phyloP scores from a whole-genome alignment of 495 filamentous ascomycete species.

The Oleoguttula mirabilis region DNA sequence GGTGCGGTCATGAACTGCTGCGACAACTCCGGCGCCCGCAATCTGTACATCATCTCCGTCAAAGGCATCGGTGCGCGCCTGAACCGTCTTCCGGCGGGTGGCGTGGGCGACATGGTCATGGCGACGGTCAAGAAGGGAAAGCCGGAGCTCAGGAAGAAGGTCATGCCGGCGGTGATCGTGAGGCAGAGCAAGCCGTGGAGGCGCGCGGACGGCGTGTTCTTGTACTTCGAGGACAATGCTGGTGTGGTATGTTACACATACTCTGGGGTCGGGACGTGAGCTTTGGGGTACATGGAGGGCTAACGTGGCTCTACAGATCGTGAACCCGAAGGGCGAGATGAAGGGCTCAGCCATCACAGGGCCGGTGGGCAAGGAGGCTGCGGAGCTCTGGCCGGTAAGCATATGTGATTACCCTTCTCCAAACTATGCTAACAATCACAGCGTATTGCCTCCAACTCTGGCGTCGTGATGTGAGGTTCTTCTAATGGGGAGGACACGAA shows the following conservation, averaged over 20 bases:
- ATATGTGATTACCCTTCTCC: constrained; percentile 11
- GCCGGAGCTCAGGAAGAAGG: constrained; percentile 98
- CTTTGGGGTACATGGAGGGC: neutral
- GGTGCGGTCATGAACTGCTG: constrained; percentile 94
- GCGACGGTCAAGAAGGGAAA: constrained; percentile 99
- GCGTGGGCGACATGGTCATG: constrained; percentile 99
- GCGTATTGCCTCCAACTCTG: constrained; percentile 99
- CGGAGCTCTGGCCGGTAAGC: constrained; percentile 94
- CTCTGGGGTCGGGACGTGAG: no score
- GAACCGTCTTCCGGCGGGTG: constrained; percentile 92
- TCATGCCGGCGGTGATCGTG: constrained; percentile 97
- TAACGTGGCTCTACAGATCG: constrained; percentile 52
- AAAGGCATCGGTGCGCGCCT: constrained; percentile 97
- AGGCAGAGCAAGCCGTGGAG: constrained; percentile 99
- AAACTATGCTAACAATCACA: constrained; percentile 26
- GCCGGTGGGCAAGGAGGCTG: constrained; percentile 98
- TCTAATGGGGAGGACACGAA: no score
- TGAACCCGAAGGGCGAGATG: constrained; percentile 99
- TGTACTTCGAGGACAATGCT: constrained; percentile 99
- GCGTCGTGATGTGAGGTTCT: constrained; percentile 99
- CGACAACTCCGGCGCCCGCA: constrained; percentile 97
- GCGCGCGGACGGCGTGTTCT: constrained; percentile 89
- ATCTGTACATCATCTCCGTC: constrained; percentile 99
- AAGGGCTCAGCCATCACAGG: constrained; percentile 99
- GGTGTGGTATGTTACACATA: constrained; percentile 73